Base-by-base conservation (phyloP, 371 early-diverging fungal species). In the Rhizopus stolonifer region DNA sequence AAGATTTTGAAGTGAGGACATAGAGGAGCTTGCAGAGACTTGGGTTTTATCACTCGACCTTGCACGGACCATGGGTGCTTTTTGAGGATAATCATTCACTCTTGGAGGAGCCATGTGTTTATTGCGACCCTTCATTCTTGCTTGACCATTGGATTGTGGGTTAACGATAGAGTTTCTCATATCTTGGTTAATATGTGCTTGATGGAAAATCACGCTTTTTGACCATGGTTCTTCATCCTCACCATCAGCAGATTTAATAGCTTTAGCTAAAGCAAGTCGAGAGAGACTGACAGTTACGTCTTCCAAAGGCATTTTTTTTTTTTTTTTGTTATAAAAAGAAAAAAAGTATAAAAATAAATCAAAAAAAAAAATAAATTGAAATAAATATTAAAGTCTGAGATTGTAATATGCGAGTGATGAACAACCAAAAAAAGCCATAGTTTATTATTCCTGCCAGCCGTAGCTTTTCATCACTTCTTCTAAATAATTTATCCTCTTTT, bases 401-500 rank as follows among this genome's bases (percentile, higher is more conserved):
- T 46, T 46, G 21, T 8, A 36, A 46, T 14, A 25, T 15, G 10
- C 21, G 36, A 36, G n/a, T 36, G 36, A 36, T 36, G 36, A 36
- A 36, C 36, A 36, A 36, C 36, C 15, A 36, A 14, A 36, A 36
- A 36, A 36, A 36, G n/a, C 14, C 9, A n/a, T 14, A 36, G 36
- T 36, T 42, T 42, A 42, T 9, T 19, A 9, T 42, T 42, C 42
- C 8, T 42, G 18, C 42, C 42, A 42, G 23, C 53, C 59, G 14
- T 62, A 34, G 4, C 33, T 29, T 14, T 33, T 64, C 46, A 60
- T 49, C 2, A 68, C 49, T 26, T 68, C 73, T 72, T 90, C 90
- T 22, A 90, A 73, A 26, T 72, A 72, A 25, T 69, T 73, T 39
- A 92, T 85, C 26, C 88, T 77, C 60, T 79, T 76, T 52, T 77